Base-by-base conservation (phyloP, 192 early-diverging fungal species). In the Chytriomyces sp. region DNA sequence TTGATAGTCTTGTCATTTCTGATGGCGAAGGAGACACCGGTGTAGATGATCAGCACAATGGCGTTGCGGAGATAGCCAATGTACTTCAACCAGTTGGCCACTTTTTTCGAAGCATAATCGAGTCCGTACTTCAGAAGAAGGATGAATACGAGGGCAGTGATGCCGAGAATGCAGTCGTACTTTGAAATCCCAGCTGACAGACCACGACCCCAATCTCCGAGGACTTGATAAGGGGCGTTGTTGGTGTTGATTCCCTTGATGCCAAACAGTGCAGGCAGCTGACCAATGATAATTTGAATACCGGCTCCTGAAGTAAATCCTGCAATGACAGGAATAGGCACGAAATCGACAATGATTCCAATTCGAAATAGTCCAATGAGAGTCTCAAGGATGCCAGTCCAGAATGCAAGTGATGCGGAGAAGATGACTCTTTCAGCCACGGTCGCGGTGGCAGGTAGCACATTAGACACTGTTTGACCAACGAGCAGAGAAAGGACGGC, bases 221-320 rank as follows among this genome's bases (percentile, higher is more conserved):
- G 87, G 57, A 98, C 91, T 44, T 92, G 78, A 75, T 94, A 95
- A 43, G 92, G 82, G 1, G 91, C 65, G 1, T 83, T 86, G 53
- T 91, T 92, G 23, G 90, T 95, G 83, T 94, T 86, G 78, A 93
- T 89, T 24, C 80, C 80, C 68, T 86, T 87, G 78, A 95, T 91
- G 43, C 96, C 94, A 76, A 96, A 83, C 60, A 96, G 86, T 23
- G 86, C 88, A 11, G 92, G 89, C 57, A 95, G 84, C 75, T 98
- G 96, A 63, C 88, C 86, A 79, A 96, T 89, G 50, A 92, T 87
- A 73, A 96, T 94, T 43, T 87, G 92, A 5, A 93, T 73, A 16
- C 92, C 94, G 23, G 92, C 91, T 8, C 95, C 95, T 2, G 94
- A 89, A 75, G 92, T 95, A 79, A 96, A 98, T 0, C 94, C 95